These are phyloP conservation scores for Metschnikowia lunata DNA, from an alignment of 805 yeast species.

Conservation along the genomic window DNA sequence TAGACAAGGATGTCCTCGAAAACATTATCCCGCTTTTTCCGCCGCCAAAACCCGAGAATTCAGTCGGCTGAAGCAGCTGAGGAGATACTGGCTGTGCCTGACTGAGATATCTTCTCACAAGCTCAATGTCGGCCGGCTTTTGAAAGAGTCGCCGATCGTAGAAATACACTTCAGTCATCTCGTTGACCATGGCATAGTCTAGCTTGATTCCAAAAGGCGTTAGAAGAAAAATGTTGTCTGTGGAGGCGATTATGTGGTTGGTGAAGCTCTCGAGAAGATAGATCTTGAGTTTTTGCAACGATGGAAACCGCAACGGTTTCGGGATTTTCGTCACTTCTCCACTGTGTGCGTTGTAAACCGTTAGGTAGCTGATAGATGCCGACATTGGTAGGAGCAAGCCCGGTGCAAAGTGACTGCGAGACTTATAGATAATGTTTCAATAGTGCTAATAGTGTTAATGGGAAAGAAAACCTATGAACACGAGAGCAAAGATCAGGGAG, in stretches of 20 bases:
- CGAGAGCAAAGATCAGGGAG: background rate
- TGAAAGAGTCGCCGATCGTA: conserved; percentile 58
- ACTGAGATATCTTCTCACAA: conserved; percentile 7
- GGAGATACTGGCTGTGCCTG: background rate
- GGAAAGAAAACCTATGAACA: background rate
- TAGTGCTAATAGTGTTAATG: background rate
- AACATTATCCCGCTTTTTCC: too few relatives aligned
- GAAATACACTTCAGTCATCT: conserved; percentile 52
- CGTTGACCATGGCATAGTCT: conserved; percentile 49
- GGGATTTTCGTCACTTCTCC: conserved; percentile 32
- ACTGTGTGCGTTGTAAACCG: conserved; percentile 36
- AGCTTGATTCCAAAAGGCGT: conserved; percentile 64
- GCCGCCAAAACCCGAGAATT: background rate
- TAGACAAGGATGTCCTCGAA: background rate
- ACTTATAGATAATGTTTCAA: background rate
- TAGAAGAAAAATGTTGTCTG: conserved; percentile 44
- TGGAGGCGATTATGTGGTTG: conserved; percentile 17
- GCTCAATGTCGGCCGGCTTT: conserved; percentile 17
- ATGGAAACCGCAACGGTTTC: conserved; percentile 39
- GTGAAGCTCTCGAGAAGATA: conserved; percentile 27
- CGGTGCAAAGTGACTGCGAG: background rate
- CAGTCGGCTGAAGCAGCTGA: conserved; percentile 1
- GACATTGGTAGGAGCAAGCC: conserved; percentile 1
- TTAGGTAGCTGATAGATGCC: conserved; percentile 13
- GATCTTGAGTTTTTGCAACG: conserved; percentile 28